Evolutionary conservation across 257 asterid species (phyloP).

Genomic region (Prunella vulgaris): DNA sequence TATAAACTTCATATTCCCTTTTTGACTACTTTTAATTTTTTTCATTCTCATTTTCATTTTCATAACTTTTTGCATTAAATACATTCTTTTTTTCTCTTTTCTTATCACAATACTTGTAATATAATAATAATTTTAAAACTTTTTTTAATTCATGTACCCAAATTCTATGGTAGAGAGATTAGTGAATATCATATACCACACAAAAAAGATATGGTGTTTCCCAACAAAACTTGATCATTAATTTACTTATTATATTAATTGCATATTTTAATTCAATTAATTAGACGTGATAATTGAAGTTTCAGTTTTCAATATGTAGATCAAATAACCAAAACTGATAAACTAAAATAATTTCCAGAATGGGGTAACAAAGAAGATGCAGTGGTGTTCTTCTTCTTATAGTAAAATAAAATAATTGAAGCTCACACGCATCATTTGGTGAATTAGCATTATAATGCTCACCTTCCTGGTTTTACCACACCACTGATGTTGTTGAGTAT

Average conservation of each 20-base stretch:
- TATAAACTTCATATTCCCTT: no score
- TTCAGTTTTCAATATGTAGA: background rate
- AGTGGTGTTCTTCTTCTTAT: background rate
- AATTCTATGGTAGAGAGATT: no score
- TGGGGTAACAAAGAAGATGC: background rate
- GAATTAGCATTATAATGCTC: background rate
- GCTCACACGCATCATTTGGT: background rate
- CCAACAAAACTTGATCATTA: background rate
- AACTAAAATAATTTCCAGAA: background rate
- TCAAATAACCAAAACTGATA: background rate
- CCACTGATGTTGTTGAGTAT: conserved; percentile 71
- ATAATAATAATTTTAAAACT: no score
- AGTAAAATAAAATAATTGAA: background rate
- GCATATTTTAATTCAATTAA: background rate
- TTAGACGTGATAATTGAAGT: background rate
- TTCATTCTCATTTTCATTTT: no score
- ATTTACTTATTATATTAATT: background rate
- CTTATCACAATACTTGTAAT: no score
- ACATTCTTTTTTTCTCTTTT: no score
- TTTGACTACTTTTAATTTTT: no score
- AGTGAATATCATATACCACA: background rate
- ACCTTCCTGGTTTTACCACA: conserved; percentile 82
- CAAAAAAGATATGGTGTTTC: background rate
- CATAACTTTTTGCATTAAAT: no score
- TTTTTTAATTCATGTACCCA: no score